These are phyloP conservation scores for Kuraishia hungarica DNA, from an alignment of 805 yeast species.

Conservation along the genomic window DNA sequence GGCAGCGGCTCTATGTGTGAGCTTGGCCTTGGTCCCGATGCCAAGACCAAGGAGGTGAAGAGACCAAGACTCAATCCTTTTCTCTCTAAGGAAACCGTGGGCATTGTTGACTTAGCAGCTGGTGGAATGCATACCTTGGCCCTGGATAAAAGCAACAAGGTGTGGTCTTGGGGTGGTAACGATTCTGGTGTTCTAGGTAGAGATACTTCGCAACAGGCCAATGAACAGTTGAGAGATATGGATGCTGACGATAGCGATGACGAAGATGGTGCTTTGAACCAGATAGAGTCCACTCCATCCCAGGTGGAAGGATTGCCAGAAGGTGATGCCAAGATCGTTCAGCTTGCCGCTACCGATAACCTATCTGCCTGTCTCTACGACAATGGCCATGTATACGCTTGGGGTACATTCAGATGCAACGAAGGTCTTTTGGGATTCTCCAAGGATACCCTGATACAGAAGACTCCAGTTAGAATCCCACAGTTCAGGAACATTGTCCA, in stretches of 20 bases:
- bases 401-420: constrained; percentile 95
- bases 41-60: constrained; percentile 86
- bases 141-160: constrained; percentile 58
- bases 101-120: constrained; percentile 79
- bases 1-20: constrained; percentile 98
- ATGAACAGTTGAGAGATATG: constrained; percentile 60
- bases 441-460: constrained; percentile 55
- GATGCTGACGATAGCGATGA: constrained; percentile 51
- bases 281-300: constrained; percentile 83
- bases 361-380: constrained; percentile 72
- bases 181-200: constrained; percentile 91
- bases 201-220: constrained; percentile 55
- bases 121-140: constrained; percentile 97
- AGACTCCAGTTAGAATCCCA: constrained; percentile 53
- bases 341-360: constrained; percentile 87
- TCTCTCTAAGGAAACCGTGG: constrained; percentile 50
- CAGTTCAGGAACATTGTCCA: constrained; percentile 65
- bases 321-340: constrained; percentile 50
- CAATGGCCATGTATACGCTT: constrained; percentile 86
- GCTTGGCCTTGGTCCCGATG: constrained; percentile 93
- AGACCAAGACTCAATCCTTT: constrained; percentile 89
- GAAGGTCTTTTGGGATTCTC: constrained; percentile 88
- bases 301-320: constrained; percentile 58
- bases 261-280: constrained; percentile 81
- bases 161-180: constrained; percentile 99